Evolutionary conservation across 192 early-diverging fungal species (phyloP).

Genomic region (Polychytrium aggregatum): DNA sequence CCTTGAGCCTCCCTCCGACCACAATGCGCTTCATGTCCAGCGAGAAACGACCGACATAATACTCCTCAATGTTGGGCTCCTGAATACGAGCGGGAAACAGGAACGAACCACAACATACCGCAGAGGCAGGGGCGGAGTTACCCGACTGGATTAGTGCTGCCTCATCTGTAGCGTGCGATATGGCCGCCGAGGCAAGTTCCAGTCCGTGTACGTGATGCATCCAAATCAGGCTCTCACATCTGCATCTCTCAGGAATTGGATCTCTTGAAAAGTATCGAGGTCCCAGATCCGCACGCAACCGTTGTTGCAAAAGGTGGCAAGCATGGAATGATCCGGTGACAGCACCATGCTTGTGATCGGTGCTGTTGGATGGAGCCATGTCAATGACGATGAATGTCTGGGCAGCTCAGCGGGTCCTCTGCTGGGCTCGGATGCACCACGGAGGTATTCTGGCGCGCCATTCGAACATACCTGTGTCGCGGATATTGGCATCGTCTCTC

Average conservation of each 20-base stretch:
- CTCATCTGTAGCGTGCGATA: neutral
- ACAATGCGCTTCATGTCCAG: slow-evolving; percentile 53
- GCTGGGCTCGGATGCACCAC: too few relatives aligned
- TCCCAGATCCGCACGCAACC: slow-evolving; percentile 75
- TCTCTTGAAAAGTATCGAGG: slow-evolving; percentile 52
- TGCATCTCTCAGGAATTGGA: slow-evolving; percentile 64
- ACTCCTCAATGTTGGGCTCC: slow-evolving; percentile 77
- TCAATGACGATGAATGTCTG: too few relatives aligned
- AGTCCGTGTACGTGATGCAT: too few relatives aligned
- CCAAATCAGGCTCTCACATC: slow-evolving; percentile 3
- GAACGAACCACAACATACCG: slow-evolving; percentile 1
- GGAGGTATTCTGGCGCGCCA: too few relatives aligned
- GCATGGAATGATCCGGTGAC: slow-evolving; percentile 71
- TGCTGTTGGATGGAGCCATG: slow-evolving; percentile 11
- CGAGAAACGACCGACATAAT: slow-evolving; percentile 73
- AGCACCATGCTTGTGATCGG: slow-evolving; percentile 75
- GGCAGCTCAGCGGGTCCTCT: too few relatives aligned
- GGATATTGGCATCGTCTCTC: too few relatives aligned
- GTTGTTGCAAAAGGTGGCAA: slow-evolving; percentile 76
- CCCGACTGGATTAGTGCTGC: neutral
- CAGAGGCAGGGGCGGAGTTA: neutral
- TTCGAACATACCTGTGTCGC: too few relatives aligned
- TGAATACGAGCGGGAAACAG: slow-evolving; percentile 1
- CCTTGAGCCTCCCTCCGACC: slow-evolving; percentile 84
- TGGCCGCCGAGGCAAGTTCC: too few relatives aligned